phyloP scores from a whole-genome alignment of 75 land plant genomes.

The Chamaecyparis obtusa region DNA sequence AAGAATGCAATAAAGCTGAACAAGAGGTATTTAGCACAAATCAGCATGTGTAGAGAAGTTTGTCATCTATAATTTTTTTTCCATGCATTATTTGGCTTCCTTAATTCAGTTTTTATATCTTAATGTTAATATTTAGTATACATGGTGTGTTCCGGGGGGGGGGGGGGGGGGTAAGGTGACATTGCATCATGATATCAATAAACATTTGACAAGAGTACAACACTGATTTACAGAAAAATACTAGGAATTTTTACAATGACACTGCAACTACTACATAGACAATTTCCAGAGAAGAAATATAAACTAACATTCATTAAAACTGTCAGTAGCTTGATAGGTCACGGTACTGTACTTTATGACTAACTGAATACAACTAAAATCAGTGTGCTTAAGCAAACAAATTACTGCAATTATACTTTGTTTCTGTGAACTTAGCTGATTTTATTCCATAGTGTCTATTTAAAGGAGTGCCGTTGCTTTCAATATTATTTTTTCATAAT shows the following conservation, averaged over 20 bases:
- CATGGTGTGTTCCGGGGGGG: neutral
- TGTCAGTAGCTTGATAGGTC: no score
- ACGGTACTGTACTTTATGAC: no score
- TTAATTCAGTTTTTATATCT: constrained; percentile 2
- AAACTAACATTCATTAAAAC: no score
- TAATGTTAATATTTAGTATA: neutral
- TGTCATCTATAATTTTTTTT: neutral
- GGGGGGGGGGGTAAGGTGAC: constrained; percentile 37
- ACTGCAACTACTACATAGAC: constrained; percentile 48
- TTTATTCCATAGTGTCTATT: no score
- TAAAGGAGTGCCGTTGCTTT: neutral
- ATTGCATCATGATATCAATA: constrained; percentile 73
- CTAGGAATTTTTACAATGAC: constrained; percentile 80
- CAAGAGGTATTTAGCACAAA: constrained; percentile 28
- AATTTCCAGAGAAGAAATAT: constrained; percentile 15
- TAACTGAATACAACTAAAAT: no score
- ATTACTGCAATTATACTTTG: no score
- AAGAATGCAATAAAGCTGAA: constrained; percentile 48
- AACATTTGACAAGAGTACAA: constrained; percentile 84
- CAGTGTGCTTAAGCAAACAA: no score
- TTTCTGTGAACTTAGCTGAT: no score
- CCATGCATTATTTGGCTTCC: neutral
- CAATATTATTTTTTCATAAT: neutral
- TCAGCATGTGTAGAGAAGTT: constrained; percentile 35
- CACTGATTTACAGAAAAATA: constrained; percentile 87